These are phyloP conservation scores for Picocystis sp. DNA, from an alignment of 163 green algal species.

Conservation along the genomic window DNA sequence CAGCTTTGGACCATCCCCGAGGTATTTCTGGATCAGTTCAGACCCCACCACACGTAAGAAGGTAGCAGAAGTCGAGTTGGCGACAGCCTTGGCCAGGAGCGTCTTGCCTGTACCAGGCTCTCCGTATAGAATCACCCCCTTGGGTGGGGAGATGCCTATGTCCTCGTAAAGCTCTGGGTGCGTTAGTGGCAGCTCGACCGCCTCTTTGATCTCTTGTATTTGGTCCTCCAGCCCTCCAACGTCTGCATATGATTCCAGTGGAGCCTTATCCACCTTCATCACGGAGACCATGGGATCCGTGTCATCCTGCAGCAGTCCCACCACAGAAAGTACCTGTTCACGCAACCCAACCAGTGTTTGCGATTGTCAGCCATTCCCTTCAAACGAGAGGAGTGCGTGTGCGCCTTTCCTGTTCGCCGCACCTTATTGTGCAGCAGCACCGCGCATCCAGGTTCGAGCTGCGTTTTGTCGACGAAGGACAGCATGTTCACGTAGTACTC, in stretches of 20 bases:
- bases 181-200: conserved; percentile 94
- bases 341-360: background rate
- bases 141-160: conserved; percentile 98
- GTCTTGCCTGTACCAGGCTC: conserved; percentile 98
- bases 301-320: conserved; percentile 90
- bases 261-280: conserved; percentile 99
- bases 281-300: conserved; percentile 95
- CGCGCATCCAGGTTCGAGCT: conserved; percentile 91
- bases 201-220: conserved; percentile 98
- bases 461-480: conserved; percentile 94
- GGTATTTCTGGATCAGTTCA: conserved; percentile 87
- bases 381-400: background rate
- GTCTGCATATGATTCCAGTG: conserved; percentile 91
- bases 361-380: background rate
- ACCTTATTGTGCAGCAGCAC: conserved; percentile 97
- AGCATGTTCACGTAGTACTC: conserved; percentile 98
- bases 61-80: conserved; percentile 80
- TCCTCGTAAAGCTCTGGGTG: conserved; percentile 99
- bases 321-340: conserved; percentile 74
- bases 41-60: conserved; percentile 81
- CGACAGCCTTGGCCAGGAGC: conserved; percentile 78
- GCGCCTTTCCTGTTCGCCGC: background rate
- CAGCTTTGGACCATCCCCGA: conserved; percentile 93
- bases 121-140: conserved; percentile 98
- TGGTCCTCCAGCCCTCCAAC: conserved; percentile 91